These are phyloP conservation scores for Suhomyces choctaworum DNA, from an alignment of 1,139 yeast species.

Conservation along the genomic window DNA sequence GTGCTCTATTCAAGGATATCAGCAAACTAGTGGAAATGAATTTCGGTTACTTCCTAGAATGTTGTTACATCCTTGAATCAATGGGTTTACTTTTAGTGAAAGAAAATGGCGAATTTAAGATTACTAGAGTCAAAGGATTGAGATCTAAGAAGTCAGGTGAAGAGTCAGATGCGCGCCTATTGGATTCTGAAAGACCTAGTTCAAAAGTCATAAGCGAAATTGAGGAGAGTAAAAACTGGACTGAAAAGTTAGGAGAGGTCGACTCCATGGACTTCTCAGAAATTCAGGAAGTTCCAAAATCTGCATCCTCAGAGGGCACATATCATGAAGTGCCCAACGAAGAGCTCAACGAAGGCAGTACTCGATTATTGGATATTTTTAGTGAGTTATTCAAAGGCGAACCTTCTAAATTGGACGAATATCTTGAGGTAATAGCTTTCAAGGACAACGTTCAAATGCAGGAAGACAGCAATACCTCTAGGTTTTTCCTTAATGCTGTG, in stretches of 20 bases:
- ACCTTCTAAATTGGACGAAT: conserved; percentile 25
- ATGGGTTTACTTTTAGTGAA: conserved; percentile 69
- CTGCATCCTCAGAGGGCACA: conserved; percentile 12
- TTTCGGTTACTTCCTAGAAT: conserved; percentile 40
- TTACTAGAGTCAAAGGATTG: conserved; percentile 71
- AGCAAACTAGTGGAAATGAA: conserved; percentile 23
- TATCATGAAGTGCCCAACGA: conserved; percentile 11
- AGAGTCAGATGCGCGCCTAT: conserved; percentile 23
- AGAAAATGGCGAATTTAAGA: conserved; percentile 42
- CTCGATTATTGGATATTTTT: conserved; percentile 20
- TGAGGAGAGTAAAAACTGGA: conserved; percentile 29
- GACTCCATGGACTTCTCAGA: background rate
- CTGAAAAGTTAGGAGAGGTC: conserved; percentile 25
- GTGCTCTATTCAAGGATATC: conserved; percentile 22
- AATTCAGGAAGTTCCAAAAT: conserved; percentile 3
- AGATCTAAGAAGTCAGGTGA: conserved; percentile 39
- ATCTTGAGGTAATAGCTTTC: conserved; percentile 31
- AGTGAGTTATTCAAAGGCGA: conserved; percentile 23
- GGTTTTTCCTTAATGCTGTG: conserved; percentile 62
- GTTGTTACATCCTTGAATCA: conserved; percentile 66
- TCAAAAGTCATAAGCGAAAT: conserved; percentile 35
- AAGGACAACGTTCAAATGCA: conserved; percentile 39
- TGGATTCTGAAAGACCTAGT: conserved; percentile 25
- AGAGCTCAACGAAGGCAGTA: conserved; percentile 20
- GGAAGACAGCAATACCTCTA: conserved; percentile 24